phyloP scores from a whole-genome alignment of 805 yeast species.

The Pichia gijzeniarum region DNA sequence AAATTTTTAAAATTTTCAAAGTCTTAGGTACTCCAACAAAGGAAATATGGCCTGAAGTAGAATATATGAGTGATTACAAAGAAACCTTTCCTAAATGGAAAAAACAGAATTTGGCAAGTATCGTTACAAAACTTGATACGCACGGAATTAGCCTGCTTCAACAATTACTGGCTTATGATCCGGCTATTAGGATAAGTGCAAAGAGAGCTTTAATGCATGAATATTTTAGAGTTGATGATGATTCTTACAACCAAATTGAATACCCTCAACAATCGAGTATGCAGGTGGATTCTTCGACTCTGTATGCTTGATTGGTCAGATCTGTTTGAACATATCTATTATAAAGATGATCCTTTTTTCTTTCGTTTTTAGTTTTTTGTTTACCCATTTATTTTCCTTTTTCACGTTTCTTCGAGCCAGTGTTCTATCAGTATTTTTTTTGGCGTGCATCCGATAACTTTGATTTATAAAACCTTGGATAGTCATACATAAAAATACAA shows the following conservation, averaged over 20 bases:
- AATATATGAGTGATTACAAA: constrained; percentile 85
- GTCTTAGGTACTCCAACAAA: constrained; percentile 92
- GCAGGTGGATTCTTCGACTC: constrained; percentile 32
- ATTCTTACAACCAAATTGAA: constrained; percentile 20
- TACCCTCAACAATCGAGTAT: constrained; percentile 31
- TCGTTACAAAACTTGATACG: constrained; percentile 72
- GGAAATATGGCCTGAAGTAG: constrained; percentile 91
- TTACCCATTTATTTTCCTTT: too few species aligned
- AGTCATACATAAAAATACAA: too few species aligned
- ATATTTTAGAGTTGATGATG: constrained; percentile 58
- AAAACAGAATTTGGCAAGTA: constrained; percentile 59
- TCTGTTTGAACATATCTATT: not conserved
- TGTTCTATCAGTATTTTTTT: too few species aligned
- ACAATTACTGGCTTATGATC: constrained; percentile 81
- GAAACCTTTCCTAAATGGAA: constrained; percentile 90
- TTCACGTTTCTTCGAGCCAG: too few species aligned
- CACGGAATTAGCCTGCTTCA: constrained; percentile 81
- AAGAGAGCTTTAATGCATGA: constrained; percentile 89
- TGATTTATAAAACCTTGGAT: too few species aligned
- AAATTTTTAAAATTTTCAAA: constrained; percentile 88
- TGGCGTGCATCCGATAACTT: too few species aligned
- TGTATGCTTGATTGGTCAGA: constrained; percentile 21
- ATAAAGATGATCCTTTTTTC: not conserved
- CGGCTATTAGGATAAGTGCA: constrained; percentile 89
- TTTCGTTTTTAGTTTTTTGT: not conserved